A percentile compares a stretch with the other conserved stretches of the same genome.
Evolutionary conservation across 1,284 basidiomycete genomes (phyloP).

Genomic region (Malassezia equina): DNA sequence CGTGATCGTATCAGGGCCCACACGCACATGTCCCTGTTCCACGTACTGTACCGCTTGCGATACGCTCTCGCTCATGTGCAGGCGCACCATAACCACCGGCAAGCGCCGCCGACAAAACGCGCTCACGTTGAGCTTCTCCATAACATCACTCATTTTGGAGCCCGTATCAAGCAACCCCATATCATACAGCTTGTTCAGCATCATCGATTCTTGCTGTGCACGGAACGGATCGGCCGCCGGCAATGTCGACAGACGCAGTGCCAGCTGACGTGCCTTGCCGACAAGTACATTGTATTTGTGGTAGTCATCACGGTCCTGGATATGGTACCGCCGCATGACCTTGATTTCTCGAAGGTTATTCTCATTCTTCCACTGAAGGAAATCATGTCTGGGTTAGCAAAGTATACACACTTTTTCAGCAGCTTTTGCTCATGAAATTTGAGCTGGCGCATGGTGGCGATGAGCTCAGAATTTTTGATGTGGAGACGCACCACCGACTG

Average conservation of each 20-base stretch:
- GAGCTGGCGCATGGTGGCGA: slow-evolving; percentile 40
- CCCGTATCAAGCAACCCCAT: slow-evolving; percentile 71
- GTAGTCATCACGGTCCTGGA: slow-evolving; percentile 66
- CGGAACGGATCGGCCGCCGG: slow-evolving; percentile 85
- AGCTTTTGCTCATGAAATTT: slow-evolving; percentile 47
- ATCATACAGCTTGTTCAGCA: slow-evolving; percentile 92
- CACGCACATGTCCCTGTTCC: slow-evolving; percentile 94
- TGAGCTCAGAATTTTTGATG: neutral
- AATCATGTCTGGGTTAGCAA: slow-evolving; percentile 40
- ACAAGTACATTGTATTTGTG: slow-evolving; percentile 97
- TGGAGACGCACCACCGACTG: neutral
- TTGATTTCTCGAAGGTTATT: slow-evolving; percentile 80
- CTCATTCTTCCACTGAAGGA: slow-evolving; percentile 87
- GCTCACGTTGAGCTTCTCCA: slow-evolving; percentile 75
- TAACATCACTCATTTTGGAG: slow-evolving; percentile 52
- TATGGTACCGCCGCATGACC: slow-evolving; percentile 87
- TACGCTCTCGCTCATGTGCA: slow-evolving; percentile 92
- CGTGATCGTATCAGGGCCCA: slow-evolving; percentile 88
- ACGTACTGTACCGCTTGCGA: slow-evolving; percentile 94
- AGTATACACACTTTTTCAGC: slow-evolving; percentile 42
- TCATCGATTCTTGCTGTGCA: slow-evolving; percentile 67
- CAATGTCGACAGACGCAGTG: slow-evolving; percentile 76
- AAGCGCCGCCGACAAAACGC: slow-evolving; percentile 84
- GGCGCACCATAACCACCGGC: slow-evolving; percentile 81
- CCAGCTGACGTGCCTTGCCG: slow-evolving; percentile 72